Evolutionary conservation across 1,139 yeast genomes (phyloP), one percentile per base, ranked within the genome.

Genomic region (Geotrichum phurueaensis): DNA sequence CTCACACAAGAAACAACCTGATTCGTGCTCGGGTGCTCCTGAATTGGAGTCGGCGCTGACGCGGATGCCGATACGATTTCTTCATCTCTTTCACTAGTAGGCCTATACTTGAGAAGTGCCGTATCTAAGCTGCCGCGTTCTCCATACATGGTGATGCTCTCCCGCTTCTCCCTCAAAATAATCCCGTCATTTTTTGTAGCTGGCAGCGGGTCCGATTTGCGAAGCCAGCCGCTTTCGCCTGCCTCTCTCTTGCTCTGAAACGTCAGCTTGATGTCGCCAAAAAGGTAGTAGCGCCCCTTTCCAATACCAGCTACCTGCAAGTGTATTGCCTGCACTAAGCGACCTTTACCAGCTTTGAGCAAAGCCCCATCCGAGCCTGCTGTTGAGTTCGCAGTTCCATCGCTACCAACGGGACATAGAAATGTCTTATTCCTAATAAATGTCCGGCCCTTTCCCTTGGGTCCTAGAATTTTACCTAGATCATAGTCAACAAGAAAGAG

Each of bases 401-500:
- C n/a, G 18, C 6, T n/a, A n/a, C 45, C 15, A n/a, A n/a, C 45
- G 2, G 45, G 45, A n/a, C 18, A 63, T 39, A 64, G 58, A 61
- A 65, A 66, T 54, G 70, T 65, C 67, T 71, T 70, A 51, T 75
- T 76, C 31, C 79, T 65, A 7, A 76, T 62, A 60, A 76, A 72
- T 7, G 74, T 70, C 45, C 45, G 45, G 31, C 51, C 33, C 62
- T 70, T 73, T 43, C 72, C 61, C 12, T 70, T 68, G 2, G 64
- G 62, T 1, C 72, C 67, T 68, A 78, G 66, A 12, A 27, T n/a
- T 15, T 66, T 66, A 1, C 73, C 59, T 39, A 78, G 63, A 60
- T 78, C 75, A 63, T 76, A 78, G n/a, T 78, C 76, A 22, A 79
- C 65, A 33, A 77, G 62, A 47, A 77, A 70, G 47, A 76, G 63